phyloP scores from a whole-genome alignment of 345 rosid species.

The Adansonia digitata region DNA sequence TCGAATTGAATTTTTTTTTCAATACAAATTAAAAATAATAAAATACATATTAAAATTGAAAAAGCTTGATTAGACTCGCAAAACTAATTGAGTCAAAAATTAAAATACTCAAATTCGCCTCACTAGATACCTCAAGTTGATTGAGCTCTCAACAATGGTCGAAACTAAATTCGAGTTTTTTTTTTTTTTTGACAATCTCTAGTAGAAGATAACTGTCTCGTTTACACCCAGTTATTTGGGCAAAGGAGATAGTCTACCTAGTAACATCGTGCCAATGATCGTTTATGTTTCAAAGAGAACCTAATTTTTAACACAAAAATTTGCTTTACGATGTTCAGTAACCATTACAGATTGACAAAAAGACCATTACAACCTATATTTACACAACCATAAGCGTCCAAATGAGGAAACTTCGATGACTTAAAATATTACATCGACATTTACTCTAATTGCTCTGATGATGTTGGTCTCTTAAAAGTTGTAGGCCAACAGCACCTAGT shows the following conservation, averaged over 20 bases:
- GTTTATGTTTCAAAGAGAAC: neutral
- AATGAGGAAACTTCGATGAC: neutral
- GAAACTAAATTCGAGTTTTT: no score
- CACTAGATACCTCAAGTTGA: no score
- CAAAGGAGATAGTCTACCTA: neutral
- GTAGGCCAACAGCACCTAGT: conserved; percentile 12
- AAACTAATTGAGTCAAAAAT: no score
- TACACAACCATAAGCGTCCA: conserved; percentile 23
- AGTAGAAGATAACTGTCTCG: no score
- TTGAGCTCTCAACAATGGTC: no score
- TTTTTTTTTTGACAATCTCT: no score
- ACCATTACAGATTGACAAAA: neutral
- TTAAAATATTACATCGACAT: neutral
- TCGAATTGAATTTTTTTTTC: no score
- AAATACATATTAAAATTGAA: no score
- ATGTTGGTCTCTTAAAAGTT: conserved; percentile 10
- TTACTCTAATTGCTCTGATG: neutral
- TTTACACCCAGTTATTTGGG: no score
- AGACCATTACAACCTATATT: conserved; percentile 8
- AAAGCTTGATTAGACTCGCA: no score
- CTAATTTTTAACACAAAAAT: neutral
- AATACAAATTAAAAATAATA: no score
- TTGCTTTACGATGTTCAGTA: neutral
- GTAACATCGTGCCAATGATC: neutral
- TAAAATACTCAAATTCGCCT: no score